Evolutionary conservation across 1,139 yeast genomes (phyloP).

Genomic region (Geotrichum restrictum): DNA sequence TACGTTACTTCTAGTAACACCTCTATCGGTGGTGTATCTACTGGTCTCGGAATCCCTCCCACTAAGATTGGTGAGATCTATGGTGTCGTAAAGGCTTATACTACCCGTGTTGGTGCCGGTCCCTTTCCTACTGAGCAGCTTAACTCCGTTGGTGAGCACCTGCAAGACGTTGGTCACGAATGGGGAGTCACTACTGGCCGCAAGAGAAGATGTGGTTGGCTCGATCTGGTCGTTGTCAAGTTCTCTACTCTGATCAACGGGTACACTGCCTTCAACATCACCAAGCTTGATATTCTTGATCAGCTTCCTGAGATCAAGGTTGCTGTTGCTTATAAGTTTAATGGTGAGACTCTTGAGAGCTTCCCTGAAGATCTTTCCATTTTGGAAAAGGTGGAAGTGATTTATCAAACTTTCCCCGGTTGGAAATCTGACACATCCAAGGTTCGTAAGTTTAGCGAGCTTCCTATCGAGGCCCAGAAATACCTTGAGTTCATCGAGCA

Average conservation of each 20-base stretch:
- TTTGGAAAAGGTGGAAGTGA: slow-evolving; percentile 85
- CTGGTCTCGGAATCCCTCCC: slow-evolving; percentile 96
- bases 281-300: slow-evolving; percentile 93
- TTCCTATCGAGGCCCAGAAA: slow-evolving; percentile 82
- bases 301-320: slow-evolving; percentile 81
- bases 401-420: slow-evolving; percentile 85
- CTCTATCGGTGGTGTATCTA: slow-evolving; percentile 95
- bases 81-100: slow-evolving; percentile 98
- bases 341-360: slow-evolving; percentile 67
- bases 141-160: slow-evolving; percentile 77
- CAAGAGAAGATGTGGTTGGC: slow-evolving; percentile 99
- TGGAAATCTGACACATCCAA: slow-evolving; percentile 85
- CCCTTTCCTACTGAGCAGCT: slow-evolving; percentile 98
- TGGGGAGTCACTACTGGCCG: slow-evolving; percentile 98
- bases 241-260: slow-evolving; percentile 91
- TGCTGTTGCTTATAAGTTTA: slow-evolving; percentile 73
- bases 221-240: slow-evolving; percentile 89
- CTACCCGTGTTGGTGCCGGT: slow-evolving; percentile 98
- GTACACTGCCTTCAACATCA: slow-evolving; percentile 87
- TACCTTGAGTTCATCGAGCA: slow-evolving; percentile 84
- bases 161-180: slow-evolving; percentile 91
- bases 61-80: slow-evolving; percentile 68
- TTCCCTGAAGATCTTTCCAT: slow-evolving; percentile 90
- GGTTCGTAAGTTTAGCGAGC: slow-evolving; percentile 62
- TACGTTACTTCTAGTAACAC: slow-evolving; percentile 94